Evolutionary conservation across 2,329 filamentous ascomycete species (phyloP), one percentile per base, ranked within the genome.

Genomic region (Epicoccum sorghinum): DNA sequence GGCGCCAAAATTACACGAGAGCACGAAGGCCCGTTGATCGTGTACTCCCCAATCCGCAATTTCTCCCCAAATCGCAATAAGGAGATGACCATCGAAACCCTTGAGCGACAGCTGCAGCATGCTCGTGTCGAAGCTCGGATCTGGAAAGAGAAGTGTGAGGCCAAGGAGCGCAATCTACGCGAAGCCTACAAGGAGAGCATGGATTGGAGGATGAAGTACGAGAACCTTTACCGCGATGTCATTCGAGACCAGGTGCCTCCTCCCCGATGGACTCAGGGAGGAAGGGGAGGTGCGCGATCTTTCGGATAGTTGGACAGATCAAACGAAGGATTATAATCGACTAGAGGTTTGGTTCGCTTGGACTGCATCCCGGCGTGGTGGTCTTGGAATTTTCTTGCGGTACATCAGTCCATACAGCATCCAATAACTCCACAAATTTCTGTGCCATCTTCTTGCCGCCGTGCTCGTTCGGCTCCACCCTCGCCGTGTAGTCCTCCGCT

Each of bases 381-480:
- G 27, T 6, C 6, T 9, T 6, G 27, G 6, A 9, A 3, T 7
- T 29, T 9, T 29, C 27, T 29, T 29, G 24, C 13, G 9, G 9
- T 10, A 13, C 12, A 8, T 6, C 14, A n/a, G 33, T 8, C 37
- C 41, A 37, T 0, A 39, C 29, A 1, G 18, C 52, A 3, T 59
- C 44, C 3, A 72, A 12, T 4, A 71, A 22, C 14, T 57, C 54
- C 24, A 57, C 54, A 39, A 74, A 72, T 32, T 42, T 62, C 9
- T 47, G 33, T 10, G 70, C 70, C 68, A 75, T 75, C 60, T 70
- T 74, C 27, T 57, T 61, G 2, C 72, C 73, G 1, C 73, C 73
- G 13, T 67, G 50, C 1, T 54, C 52, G 38, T 64, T 75, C 4
- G 73, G 73, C 53, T 76, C 73, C 2, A 75, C 72, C 43, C 73